phyloP scores from a whole-genome alignment of 2,329 filamentous ascomycete species.

The Remersonia thermophila region DNA sequence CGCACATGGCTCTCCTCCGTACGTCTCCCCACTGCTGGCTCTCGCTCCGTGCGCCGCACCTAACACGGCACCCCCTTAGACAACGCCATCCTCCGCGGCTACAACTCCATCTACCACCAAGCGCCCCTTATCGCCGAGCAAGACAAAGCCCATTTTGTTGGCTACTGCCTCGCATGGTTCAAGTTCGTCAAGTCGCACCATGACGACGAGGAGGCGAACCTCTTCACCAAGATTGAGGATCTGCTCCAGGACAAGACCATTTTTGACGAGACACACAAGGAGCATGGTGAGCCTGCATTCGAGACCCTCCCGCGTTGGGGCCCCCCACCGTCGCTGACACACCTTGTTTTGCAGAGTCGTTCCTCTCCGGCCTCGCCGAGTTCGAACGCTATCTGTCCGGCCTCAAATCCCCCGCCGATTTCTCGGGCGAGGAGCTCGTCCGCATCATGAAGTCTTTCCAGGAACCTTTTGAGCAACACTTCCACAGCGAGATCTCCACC shows the following conservation, averaged over 20 bases:
- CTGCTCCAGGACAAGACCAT: conserved; percentile 37
- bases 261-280: conserved; percentile 39
- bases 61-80: conserved; percentile 19
- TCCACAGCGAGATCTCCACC: conserved; percentile 42
- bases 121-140: conserved; percentile 36
- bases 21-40: neutral
- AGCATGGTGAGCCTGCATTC: conserved; percentile 38
- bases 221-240: conserved; percentile 44
- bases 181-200: conserved; percentile 49
- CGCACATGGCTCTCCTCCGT: conserved; percentile 44
- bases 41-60: neutral
- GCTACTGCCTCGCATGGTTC: conserved; percentile 45
- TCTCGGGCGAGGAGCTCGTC: conserved; percentile 33
- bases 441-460: conserved; percentile 40
- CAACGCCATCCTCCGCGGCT: conserved; percentile 50
- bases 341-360: conserved; percentile 26
- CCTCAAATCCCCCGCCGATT: conserved; percentile 28
- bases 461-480: conserved; percentile 38
- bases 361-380: conserved; percentile 37
- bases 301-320: no score
- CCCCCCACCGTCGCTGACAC: neutral
- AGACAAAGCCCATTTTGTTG: conserved; percentile 45
- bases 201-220: conserved; percentile 44
- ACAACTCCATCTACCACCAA: conserved; percentile 52
- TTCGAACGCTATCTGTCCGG: conserved; percentile 40